Evolutionary conservation across 2,329 filamentous ascomycete genomes (phyloP), one percentile per base, ranked within the genome.

Genomic region (Colletotrichum eremochloae): DNA sequence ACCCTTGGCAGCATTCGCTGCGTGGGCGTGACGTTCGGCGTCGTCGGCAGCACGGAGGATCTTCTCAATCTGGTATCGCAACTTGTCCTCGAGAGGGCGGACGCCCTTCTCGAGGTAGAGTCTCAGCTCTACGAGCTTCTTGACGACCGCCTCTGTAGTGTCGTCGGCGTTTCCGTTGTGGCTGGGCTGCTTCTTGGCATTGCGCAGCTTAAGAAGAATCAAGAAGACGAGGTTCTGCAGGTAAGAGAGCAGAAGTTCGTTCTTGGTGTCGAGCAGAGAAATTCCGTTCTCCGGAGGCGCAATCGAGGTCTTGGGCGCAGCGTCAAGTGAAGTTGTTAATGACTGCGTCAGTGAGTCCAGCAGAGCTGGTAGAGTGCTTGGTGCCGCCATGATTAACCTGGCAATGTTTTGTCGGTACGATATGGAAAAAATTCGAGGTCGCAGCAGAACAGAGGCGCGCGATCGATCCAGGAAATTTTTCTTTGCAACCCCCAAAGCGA

Each of bases 61-160:
- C 79, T 97, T 96, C 82, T 98, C 96, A 78, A 99, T 94, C 80
- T 98, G 95, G 82, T 98, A 99, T 76, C 95, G 96, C 74, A 99
- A 84, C 77, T 95, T 93, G 76, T 93, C 92, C 82, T 99, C 97
- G 20, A 98, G 84, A 0, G 96, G 96, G 20, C 94, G 91, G 4
- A 97, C 93, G 75, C 96, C 97, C 80, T 95, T 95, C 79, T 99
- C 97, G 1, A 99, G 86, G 80, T 97, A 98, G 0, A 98, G 87
- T n/a, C 96, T 90, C 64, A 98, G 86, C 81, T 97, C 95, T 24
- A 95, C 91, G n/a, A 99, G 87, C 79, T 97, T 97, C 76, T 92
- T 92, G 2, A 96, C 92, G 0, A 95, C 91, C 2, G 92, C 87
- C 61, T 93, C 89, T 58, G 91, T 86, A 0, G 91, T 82, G 0